phyloP scores from a whole-genome alignment of 148 eudicot species.

The Amaranthus palmeri region DNA sequence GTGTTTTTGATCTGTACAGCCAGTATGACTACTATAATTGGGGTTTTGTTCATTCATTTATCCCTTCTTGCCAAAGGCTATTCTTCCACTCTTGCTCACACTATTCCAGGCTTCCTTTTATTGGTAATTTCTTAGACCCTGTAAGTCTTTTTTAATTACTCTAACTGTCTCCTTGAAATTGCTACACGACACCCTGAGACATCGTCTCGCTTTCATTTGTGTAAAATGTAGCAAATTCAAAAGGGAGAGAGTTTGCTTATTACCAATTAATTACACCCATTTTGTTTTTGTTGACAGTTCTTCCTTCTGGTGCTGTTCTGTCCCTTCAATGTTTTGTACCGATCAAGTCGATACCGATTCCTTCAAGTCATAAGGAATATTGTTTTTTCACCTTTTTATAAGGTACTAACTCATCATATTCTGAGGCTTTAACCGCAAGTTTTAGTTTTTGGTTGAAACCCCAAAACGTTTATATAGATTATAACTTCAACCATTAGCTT shows the following conservation, averaged over 20 bases:
- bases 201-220: not conserved
- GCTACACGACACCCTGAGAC: not conserved
- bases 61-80: slow-evolving; percentile 66
- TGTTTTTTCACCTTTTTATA: slow-evolving; percentile 77
- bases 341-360: slow-evolving; percentile 63
- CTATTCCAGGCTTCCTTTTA: slow-evolving; percentile 72
- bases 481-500: no score
- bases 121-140: slow-evolving; percentile 45
- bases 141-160: not conserved
- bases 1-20: slow-evolving; percentile 83
- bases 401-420: slow-evolving; percentile 40
- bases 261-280: no score
- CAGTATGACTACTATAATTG: slow-evolving; percentile 71
- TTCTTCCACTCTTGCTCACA: slow-evolving; percentile 54
- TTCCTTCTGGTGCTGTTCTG: slow-evolving; percentile 62
- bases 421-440: no score
- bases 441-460: no score
- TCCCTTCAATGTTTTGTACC: slow-evolving; percentile 72
- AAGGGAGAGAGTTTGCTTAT: no score
- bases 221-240: no score
- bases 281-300: slow-evolving; percentile 32
- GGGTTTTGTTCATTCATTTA: slow-evolving; percentile 76
- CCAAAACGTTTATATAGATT: no score
- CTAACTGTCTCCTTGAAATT: not conserved
- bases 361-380: slow-evolving; percentile 69